These are phyloP conservation scores for Theileria equi DNA, from an alignment of 169 alveolate genomes.

Conservation along the genomic window DNA sequence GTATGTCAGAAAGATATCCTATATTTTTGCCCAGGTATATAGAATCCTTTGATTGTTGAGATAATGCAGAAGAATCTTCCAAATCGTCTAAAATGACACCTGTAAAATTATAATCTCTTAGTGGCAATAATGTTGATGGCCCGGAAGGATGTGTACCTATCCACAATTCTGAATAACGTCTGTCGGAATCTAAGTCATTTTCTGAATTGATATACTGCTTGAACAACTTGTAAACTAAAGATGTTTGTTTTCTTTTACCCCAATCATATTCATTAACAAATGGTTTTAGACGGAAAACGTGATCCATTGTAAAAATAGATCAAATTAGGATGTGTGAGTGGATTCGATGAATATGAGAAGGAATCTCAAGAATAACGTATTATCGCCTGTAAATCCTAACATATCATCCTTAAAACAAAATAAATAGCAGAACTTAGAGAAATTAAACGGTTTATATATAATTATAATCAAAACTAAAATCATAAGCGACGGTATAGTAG, in stretches of 20 bases:
- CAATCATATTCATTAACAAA: constrained; percentile 48
- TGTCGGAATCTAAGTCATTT: background rate
- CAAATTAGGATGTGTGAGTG: too few species aligned
- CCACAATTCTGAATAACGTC: constrained; percentile 73
- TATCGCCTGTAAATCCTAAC: too few species aligned
- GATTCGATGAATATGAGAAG: too few species aligned
- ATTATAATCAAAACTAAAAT: too few species aligned
- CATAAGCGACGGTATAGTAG: too few species aligned
- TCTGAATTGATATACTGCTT: background rate
- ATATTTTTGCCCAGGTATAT: background rate
- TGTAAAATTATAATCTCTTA: constrained; percentile 11
- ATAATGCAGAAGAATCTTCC: background rate
- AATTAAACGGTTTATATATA: too few species aligned
- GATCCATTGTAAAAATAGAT: too few species aligned
- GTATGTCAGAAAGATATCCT: background rate
- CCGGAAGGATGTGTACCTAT: constrained; percentile 70
- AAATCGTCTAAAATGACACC: background rate
- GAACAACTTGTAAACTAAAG: constrained; percentile 40
- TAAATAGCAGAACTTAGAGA: too few species aligned
- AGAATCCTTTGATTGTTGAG: background rate
- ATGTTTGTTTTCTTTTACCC: constrained; percentile 31
- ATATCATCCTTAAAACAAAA: too few species aligned
- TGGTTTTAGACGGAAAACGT: constrained; percentile 25
- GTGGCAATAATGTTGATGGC: constrained; percentile 53
- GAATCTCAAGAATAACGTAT: too few species aligned